These are phyloP conservation scores for Chaetomiaceae sp. DNA, from an alignment of 2,329 filamentous ascomycete species.

Conservation along the genomic window DNA sequence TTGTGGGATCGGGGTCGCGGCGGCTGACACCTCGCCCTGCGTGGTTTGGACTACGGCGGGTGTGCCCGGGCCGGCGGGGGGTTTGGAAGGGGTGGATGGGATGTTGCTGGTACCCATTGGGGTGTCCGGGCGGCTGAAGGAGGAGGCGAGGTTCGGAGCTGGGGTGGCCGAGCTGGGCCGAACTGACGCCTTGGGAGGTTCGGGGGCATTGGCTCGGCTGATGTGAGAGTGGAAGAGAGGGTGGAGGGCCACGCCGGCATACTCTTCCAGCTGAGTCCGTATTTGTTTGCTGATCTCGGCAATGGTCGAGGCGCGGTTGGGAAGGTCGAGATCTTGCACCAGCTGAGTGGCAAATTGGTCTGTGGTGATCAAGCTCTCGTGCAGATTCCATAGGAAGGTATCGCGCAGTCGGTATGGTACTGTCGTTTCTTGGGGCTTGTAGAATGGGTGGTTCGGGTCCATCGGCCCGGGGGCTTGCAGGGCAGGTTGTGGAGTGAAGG, in stretches of 20 bases:
- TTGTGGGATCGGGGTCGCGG: conserved; percentile 58
- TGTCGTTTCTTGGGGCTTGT: conserved; percentile 72
- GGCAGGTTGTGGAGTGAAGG: conserved; percentile 64
- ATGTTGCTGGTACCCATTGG: conserved; percentile 52
- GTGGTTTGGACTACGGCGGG: conserved; percentile 21
- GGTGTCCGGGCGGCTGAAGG: conserved; percentile 51
- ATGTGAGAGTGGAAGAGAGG: conserved; percentile 73
- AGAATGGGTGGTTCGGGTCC: conserved; percentile 72
- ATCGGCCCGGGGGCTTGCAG: conserved; percentile 62
- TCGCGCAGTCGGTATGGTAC: conserved; percentile 87
- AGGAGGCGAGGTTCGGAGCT: conserved; percentile 17
- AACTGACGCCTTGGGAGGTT: conserved; percentile 29
- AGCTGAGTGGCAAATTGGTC: conserved; percentile 91
- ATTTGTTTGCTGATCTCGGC: conserved; percentile 90
- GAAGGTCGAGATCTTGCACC: conserved; percentile 89
- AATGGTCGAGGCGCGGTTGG: conserved; percentile 65
- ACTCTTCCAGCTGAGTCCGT: conserved; percentile 90
- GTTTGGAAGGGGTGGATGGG: conserved; percentile 39
- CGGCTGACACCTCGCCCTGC: conserved; percentile 58
- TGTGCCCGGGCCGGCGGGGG: conserved; percentile 8
- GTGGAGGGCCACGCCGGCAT: conserved; percentile 88
- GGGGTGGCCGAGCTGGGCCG: conserved; percentile 27
- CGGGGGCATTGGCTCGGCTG: conserved; percentile 32
- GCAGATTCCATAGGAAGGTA: conserved; percentile 96
- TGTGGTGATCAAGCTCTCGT: conserved; percentile 88